Percentiles rank a stretch among this genome's conserved stretches.
Evolutionary conservation across 78 protist genomes (phyloP).

Genomic region (Emiliania huxleyi): DNA sequence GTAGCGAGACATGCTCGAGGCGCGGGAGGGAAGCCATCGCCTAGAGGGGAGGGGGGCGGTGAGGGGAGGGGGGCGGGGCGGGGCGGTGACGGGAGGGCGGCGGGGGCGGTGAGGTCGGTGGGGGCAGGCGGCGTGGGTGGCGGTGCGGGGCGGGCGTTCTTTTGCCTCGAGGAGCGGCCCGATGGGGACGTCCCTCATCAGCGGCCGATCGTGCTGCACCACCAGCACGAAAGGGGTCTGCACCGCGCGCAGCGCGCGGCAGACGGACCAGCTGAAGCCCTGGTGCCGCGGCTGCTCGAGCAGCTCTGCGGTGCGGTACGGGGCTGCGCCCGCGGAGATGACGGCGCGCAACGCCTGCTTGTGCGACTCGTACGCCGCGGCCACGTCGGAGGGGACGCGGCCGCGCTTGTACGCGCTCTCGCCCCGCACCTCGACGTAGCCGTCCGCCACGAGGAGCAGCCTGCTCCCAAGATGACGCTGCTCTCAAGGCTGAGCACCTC

Average conservation of each 20-base stretch:
- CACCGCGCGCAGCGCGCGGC: neutral
- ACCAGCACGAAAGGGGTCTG: neutral
- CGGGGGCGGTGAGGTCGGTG: too few species aligned
- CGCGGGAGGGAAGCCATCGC: neutral
- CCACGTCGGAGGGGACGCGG: neutral
- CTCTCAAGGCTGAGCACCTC: too few species aligned
- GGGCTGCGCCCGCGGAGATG: neutral
- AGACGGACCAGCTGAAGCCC: neutral
- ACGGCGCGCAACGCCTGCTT: neutral
- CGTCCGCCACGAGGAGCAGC: neutral
- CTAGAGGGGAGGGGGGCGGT: too few species aligned
- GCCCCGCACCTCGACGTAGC: neutral
- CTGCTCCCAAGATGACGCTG: neutral
- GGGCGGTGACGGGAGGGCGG: too few species aligned
- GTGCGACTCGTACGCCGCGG: neutral
- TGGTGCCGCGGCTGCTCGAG: neutral
- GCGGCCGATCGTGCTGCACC: neutral
- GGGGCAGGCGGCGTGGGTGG: too few species aligned
- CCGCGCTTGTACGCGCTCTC: neutral
- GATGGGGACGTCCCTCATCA: neutral
- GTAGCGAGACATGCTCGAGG: neutral
- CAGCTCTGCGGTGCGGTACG: neutral
- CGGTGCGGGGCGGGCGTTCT: too few species aligned
- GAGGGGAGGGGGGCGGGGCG: too few species aligned
- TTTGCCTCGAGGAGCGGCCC: neutral